These are phyloP conservation scores for Kwoniella sp. DNA, from an alignment of 768 basidiomycete genomes.

Conservation along the genomic window DNA sequence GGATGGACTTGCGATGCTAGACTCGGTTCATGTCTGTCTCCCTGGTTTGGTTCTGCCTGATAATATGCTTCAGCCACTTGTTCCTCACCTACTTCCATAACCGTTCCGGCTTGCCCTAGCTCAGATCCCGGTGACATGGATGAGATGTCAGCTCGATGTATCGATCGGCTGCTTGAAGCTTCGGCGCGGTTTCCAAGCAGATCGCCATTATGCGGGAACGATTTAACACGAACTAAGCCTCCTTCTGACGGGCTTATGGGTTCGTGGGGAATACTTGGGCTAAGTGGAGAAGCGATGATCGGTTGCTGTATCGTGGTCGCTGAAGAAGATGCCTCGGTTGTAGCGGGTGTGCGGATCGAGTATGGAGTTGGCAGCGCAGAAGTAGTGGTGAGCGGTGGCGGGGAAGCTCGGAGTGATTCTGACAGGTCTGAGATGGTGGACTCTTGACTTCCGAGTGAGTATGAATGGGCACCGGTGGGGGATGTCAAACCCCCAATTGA, in stretches of 20 bases:
- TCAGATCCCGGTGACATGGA: neutral
- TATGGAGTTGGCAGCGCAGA: slow-evolving; percentile 18
- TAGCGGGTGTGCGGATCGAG: slow-evolving; percentile 16
- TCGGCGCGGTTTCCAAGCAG: slow-evolving; percentile 6
- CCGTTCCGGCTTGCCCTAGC: neutral
- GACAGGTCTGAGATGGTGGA: slow-evolving; percentile 22
- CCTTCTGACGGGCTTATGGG: neutral
- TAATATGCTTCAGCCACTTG: too few relatives aligned
- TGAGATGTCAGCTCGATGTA: neutral
- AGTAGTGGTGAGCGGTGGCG: slow-evolving; percentile 16
- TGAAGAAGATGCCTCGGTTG: neutral
- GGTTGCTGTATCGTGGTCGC: slow-evolving; percentile 2
- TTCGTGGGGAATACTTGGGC: neutral
- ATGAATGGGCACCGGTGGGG: neutral
- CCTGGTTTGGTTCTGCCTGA: neutral
- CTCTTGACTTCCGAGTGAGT: slow-evolving; percentile 10
- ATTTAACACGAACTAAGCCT: slow-evolving; percentile 10
- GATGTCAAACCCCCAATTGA: slow-evolving; percentile 10
- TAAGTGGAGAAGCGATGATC: slow-evolving; percentile 6
- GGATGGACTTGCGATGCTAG: neutral
- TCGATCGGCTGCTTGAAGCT: slow-evolving; percentile 4
- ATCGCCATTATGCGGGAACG: slow-evolving; percentile 19
- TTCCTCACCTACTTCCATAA: slow-evolving; percentile 7
- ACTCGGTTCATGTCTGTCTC: neutral
- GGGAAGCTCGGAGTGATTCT: slow-evolving; percentile 17